Evolutionary conservation across 176 grass and related monocot species (phyloP), one percentile per base, ranked within the genome.

Genomic region (Hyparrhenia diplandra): DNA sequence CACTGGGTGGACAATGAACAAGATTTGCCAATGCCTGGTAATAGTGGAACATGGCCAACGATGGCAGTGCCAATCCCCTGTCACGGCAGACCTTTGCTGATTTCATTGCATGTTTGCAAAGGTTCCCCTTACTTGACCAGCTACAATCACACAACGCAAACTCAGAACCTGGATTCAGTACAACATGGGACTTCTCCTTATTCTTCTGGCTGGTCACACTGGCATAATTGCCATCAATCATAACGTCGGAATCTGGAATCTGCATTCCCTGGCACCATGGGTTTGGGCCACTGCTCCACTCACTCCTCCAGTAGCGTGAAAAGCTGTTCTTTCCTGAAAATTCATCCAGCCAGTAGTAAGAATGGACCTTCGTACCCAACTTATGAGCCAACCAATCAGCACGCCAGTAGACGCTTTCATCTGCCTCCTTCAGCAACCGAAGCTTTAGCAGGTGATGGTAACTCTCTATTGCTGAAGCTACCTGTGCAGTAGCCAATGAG

Each of bases 381-480:
- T 97, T 94, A 82, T 94, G 83, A 77, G 84, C 88, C 85, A 97
- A 39, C 92, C 94, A 92, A 78, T 97, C 92, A 73, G 92, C 87
- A 62, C 90, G 89, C 41, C 87, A 61, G 29, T 97, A 92, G 11
- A 97, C 71, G 23, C 57, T 88, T 66, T 79, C 32, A 72, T 94
- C 85, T 47, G 71, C 61, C 65, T 94, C 91, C 85, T 97, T 97
- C 64, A 97, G 43, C 13, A 97, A 25, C 13, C 91, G 79, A n/a
- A 97, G 87, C 76, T 97, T 97, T 80, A 97, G 77, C 51, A 89
- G 85, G 74, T 90, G 87, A 80, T 97, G 95, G 71, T 97, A 98
- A 64, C 66, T 89, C 77, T 98, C 92, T 8, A 98, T 88, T 83
- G 95, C 81, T 80, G 92, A 86, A 67, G 95, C 84, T 67, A 87